A percentile compares a stretch with the other conserved stretches of the same genome.
phyloP scores from a whole-genome alignment of 2,329 filamentous ascomycete genomes.

The Aspergillus ustus region DNA sequence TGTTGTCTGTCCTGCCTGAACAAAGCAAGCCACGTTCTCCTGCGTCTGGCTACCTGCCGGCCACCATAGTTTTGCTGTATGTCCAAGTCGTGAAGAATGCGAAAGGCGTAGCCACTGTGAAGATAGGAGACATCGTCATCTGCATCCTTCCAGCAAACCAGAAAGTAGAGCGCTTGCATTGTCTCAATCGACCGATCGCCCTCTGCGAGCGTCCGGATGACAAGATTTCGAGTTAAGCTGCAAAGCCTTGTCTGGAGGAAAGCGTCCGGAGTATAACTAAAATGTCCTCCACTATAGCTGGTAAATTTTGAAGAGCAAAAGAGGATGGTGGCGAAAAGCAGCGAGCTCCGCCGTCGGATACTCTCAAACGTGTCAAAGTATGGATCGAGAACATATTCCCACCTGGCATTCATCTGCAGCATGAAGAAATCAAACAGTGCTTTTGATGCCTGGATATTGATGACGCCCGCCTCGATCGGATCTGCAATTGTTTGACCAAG shows the following conservation, averaged over 20 bases:
- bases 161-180: slow-evolving; percentile 11
- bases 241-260: not conserved
- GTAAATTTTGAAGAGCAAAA: not conserved
- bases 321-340: not conserved
- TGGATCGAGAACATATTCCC: not conserved
- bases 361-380: not conserved
- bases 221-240: slow-evolving; percentile 1
- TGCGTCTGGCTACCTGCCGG: not conserved
- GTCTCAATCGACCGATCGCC: slow-evolving; percentile 8
- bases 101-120: slow-evolving; percentile 9
- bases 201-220: slow-evolving; percentile 2
- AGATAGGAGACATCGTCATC: slow-evolving; percentile 15
- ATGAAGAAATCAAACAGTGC: not conserved
- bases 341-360: not conserved
- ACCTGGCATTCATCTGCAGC: not conserved
- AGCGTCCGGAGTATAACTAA: not conserved
- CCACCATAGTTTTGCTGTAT: not conserved
- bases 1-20: slow-evolving; percentile 11
- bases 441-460: not conserved
- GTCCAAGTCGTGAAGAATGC: slow-evolving; percentile 7
- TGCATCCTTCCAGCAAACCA: slow-evolving; percentile 13
- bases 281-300: not conserved
- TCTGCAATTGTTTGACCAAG: not conserved
- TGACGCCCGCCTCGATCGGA: not conserved
- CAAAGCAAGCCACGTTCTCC: slow-evolving; percentile 5